Evolutionary conservation across 257 asterid genomes (phyloP), one percentile per base, ranked within the genome.

Genomic region (Ehretia macrophylla): DNA sequence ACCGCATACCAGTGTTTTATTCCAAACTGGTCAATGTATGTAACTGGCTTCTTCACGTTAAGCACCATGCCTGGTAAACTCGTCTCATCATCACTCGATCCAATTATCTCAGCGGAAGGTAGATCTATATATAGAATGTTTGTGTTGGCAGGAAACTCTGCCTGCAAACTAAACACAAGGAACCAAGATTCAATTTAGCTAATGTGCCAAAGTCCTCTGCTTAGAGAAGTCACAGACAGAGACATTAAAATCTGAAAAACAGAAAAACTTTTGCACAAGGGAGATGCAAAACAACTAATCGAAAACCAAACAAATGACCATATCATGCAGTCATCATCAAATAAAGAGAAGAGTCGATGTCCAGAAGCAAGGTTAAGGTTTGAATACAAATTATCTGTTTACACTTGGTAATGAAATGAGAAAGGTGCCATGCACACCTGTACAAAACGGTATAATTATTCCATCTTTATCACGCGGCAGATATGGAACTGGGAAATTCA

Each of bases 31-130:
- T 93, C 99, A 71, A 71, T 59, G 67, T 75, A 93, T 63, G 83
- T 67, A 51, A 93, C 81, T 66, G 95, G 78, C 73, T 93, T 93
- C 74, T 86, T 93, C 45, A 76, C 77, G 67, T 92, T 92, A 73
- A 92, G 97, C 62, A 93, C 95, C 91, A 89, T 77, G 70, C 95
- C 99, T 8, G 99, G 97, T 71, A 92, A 79, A 74, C 99, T 78
- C 72, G 73, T 76, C 52, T 67, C 77, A 17, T 69, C 76, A 53
- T 80, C 74, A 65, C 99, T 81, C 45, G 97, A 89, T 42, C 85
- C 99, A 75, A 93, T 63, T 62, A 59, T 77, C 82, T 84, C 97
- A 8, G 94, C 99, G 65, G 94, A 83, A 69, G 83, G 84, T 74
- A 93, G 79, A 85, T 93, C 99, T 74, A 93, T 87, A 17, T 93